These are phyloP conservation scores for Neurospora sp. DNA, from an alignment of 495 filamentous ascomycete genomes.

Conservation along the genomic window DNA sequence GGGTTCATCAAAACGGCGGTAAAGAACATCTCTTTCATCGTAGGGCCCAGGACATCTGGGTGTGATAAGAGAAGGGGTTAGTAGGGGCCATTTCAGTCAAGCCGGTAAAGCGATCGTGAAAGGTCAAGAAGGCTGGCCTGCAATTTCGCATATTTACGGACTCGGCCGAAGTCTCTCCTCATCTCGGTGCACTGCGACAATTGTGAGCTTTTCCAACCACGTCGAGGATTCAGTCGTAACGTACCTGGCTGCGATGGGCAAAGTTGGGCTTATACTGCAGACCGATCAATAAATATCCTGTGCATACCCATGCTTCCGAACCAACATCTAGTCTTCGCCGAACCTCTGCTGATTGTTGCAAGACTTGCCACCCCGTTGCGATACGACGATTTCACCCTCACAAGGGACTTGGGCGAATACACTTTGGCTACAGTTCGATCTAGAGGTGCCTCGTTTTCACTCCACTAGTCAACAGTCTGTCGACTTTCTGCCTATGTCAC, in stretches of 20 bases:
- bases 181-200: neutral
- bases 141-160: neutral
- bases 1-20: neutral
- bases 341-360: neutral
- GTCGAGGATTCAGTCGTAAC: neutral
- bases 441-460: neutral
- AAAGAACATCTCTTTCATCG: neutral
- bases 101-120: neutral
- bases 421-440: neutral
- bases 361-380: neutral
- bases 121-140: neutral
- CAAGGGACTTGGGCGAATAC: neutral
- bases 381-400: neutral
- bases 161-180: neutral
- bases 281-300: neutral
- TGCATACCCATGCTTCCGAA: neutral
- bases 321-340: neutral
- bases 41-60: neutral
- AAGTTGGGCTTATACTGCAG: neutral
- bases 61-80: neutral
- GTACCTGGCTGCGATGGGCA: neutral
- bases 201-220: neutral
- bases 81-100: neutral
- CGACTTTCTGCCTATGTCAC: neutral
- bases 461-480: neutral